A percentile compares a stretch with the other conserved stretches of the same genome.
These are phyloP conservation scores for Apostasia ramifera DNA, from an alignment of 106 monocot species.

Conservation along the genomic window DNA sequence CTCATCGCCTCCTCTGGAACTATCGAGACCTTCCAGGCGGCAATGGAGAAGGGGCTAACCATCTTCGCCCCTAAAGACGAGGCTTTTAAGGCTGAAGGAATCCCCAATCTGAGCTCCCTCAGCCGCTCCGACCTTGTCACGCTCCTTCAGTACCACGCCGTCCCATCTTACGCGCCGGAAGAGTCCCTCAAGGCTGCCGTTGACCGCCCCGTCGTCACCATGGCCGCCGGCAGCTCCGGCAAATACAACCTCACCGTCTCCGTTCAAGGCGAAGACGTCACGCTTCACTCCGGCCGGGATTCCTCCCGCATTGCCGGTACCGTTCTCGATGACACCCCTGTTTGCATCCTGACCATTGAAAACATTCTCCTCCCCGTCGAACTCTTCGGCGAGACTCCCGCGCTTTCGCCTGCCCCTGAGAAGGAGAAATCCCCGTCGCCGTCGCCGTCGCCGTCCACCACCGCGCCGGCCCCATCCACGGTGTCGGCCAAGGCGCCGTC, in stretches of 20 bases:
- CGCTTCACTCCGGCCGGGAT: conserved; percentile 51
- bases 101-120: conserved; percentile 50
- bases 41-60: conserved; percentile 77
- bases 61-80: conserved; percentile 91
- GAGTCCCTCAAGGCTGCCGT: conserved; percentile 43
- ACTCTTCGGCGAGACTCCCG: conserved; percentile 26
- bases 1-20: conserved; percentile 71
- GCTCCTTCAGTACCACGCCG: conserved; percentile 87
- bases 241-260: conserved; percentile 60
- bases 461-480: conserved; percentile 1
- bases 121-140: conserved; percentile 81
- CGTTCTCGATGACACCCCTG: conserved; percentile 39
- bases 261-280: conserved; percentile 54
- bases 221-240: conserved; percentile 68
- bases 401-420: conserved; percentile 10
- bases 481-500: conserved; percentile 6
- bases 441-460: conserved; percentile 8
- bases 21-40: conserved; percentile 66
- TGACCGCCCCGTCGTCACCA: conserved; percentile 33
- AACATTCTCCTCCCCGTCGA: conserved; percentile 36
- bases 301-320: conserved; percentile 53
- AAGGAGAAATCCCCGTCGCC: conserved; percentile 6
- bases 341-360: conserved; percentile 44
- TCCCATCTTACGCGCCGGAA: conserved; percentile 71
- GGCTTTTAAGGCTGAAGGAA: conserved; percentile 73